Conservation (phyloP, 495 filamentous ascomycete genomes). For the Lindgomyces ingoldianus region DNA sequence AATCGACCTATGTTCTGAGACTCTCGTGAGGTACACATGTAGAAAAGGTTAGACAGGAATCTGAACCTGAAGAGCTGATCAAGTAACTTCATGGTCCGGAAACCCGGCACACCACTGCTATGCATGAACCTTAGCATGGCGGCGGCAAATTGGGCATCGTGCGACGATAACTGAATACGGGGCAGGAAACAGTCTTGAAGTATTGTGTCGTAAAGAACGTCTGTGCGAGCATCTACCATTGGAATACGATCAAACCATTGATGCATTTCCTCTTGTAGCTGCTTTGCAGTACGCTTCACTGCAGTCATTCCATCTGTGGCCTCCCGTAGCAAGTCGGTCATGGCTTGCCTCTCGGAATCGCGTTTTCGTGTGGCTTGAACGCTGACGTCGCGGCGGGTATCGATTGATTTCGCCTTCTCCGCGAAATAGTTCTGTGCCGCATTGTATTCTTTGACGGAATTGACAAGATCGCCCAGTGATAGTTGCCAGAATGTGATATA, state of each 20-base stretch:
- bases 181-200: constrained; percentile 91
- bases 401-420: constrained; percentile 44
- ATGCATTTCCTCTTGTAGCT: constrained; percentile 72
- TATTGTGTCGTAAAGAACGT: constrained; percentile 70
- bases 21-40: constrained; percentile 83
- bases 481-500: constrained; percentile 94
- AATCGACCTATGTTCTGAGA: constrained; percentile 89
- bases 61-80: constrained; percentile 82
- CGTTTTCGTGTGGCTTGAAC: neutral
- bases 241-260: constrained; percentile 65
- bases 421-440: constrained; percentile 65
- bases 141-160: constrained; percentile 85
- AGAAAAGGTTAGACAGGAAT: constrained; percentile 75
- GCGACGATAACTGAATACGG: constrained; percentile 75
- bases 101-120: constrained; percentile 75
- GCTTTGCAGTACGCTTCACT: constrained; percentile 52
- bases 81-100: constrained; percentile 81
- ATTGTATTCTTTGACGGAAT: constrained; percentile 63
- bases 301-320: neutral
- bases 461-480: constrained; percentile 79
- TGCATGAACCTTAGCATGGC: constrained; percentile 85
- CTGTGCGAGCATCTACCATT: constrained; percentile 59
- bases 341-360: neutral
- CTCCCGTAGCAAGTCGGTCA: neutral
- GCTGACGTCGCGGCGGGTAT: constrained; percentile 1